Percentiles rank a stretch among this genome's conserved stretches.
Evolutionary conservation across 2,329 filamentous ascomycete genomes (phyloP).

Genomic region (Claviceps sorghi): DNA sequence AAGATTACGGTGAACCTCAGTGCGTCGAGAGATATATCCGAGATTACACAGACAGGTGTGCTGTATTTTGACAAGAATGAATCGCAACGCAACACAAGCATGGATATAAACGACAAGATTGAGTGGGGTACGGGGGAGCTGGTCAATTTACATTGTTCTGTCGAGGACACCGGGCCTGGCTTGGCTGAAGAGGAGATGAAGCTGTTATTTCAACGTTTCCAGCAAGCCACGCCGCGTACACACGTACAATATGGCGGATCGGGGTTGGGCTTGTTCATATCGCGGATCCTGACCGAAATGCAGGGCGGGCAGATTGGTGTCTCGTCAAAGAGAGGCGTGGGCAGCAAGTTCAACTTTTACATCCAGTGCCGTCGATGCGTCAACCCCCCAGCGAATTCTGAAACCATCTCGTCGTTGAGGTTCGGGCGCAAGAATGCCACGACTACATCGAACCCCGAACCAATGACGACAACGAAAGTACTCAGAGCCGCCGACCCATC

Average conservation of each 20-base stretch:
- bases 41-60: conserved; percentile 24
- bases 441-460: conserved; percentile 1
- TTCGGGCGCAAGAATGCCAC: conserved; percentile 15
- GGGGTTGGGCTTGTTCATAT: conserved; percentile 61
- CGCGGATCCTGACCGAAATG: conserved; percentile 57
- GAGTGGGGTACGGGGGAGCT: conserved; percentile 62
- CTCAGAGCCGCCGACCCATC: conserved; percentile 1
- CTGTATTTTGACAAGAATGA: conserved; percentile 34
- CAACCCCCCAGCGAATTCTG: conserved; percentile 22
- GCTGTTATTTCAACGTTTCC: conserved; percentile 52
- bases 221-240: conserved; percentile 52
- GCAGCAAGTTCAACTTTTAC: conserved; percentile 66
- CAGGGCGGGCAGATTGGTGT: conserved; percentile 70
- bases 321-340: conserved; percentile 48
- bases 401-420: conserved; percentile 22
- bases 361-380: conserved; percentile 49
- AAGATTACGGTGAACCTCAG: conserved; percentile 50
- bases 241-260: conserved; percentile 61
- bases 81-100: conserved; percentile 17
- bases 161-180: conserved; percentile 57
- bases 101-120: conserved; percentile 33
- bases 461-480: conserved; percentile 10
- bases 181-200: conserved; percentile 50
- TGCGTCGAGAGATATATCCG: conserved; percentile 40
- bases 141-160: conserved; percentile 57